phyloP scores from a whole-genome alignment of 495 filamentous ascomycete genomes.

The Echria macrotheca region DNA sequence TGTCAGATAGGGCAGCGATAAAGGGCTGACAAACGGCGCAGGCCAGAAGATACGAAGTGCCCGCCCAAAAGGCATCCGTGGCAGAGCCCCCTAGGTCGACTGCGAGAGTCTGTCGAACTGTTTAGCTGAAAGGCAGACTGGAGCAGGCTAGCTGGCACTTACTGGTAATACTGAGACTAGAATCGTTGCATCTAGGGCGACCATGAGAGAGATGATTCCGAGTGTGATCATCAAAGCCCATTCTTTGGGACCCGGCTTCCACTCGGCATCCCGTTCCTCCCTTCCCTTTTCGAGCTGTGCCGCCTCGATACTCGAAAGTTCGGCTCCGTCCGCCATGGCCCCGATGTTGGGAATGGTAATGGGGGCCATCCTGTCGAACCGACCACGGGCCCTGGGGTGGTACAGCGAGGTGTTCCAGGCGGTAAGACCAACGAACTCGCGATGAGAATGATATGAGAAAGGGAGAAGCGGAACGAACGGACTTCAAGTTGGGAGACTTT shows the following conservation, averaged over 20 bases:
- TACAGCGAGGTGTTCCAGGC: too few species aligned
- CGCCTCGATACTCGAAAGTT: neutral
- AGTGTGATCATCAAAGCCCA: slow-evolving; percentile 38
- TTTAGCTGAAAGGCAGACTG: too few species aligned
- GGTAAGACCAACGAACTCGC: too few species aligned
- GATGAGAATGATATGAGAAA: neutral
- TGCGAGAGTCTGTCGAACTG: slow-evolving; percentile 31
- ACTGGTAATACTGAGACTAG: slow-evolving; percentile 42
- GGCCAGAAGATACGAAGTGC: slow-evolving; percentile 48
- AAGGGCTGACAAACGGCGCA: slow-evolving; percentile 45
- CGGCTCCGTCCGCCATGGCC: slow-evolving; percentile 3
- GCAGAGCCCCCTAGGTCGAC: slow-evolving; percentile 38
- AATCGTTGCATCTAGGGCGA: slow-evolving; percentile 52
- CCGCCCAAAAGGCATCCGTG: slow-evolving; percentile 50
- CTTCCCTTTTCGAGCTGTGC: slow-evolving; percentile 13
- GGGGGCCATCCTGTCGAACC: neutral
- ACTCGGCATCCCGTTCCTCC: slow-evolving; percentile 21
- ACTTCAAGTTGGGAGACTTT: too few species aligned
- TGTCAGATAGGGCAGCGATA: slow-evolving; percentile 44
- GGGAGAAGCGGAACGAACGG: too few species aligned
- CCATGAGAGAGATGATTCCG: slow-evolving; percentile 45
- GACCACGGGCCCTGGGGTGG: too few species aligned
- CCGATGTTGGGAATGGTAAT: neutral
- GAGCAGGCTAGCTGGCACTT: too few species aligned
- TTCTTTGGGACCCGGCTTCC: slow-evolving; percentile 34